These are phyloP conservation scores for Salvia splendens DNA, from an alignment of 257 asterid species.

Conservation along the genomic window DNA sequence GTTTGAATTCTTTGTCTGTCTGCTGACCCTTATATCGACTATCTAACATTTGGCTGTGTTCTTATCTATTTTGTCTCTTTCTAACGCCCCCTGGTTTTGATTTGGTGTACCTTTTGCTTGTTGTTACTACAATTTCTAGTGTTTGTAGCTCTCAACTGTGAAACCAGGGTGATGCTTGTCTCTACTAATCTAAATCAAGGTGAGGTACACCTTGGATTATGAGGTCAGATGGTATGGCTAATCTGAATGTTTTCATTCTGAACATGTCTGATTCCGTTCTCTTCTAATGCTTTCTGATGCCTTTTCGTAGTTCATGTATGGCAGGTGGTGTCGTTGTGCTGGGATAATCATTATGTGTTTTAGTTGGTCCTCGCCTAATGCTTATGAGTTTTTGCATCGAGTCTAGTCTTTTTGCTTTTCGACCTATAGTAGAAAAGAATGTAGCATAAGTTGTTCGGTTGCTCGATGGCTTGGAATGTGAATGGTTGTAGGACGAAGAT, in stretches of 20 bases:
- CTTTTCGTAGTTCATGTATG: slow-evolving; percentile 56
- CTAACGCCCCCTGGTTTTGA: slow-evolving; percentile 35
- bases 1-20: slow-evolving; percentile 37
- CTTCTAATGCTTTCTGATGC: slow-evolving; percentile 47
- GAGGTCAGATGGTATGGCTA: slow-evolving; percentile 57
- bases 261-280: slow-evolving; percentile 28
- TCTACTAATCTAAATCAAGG: slow-evolving; percentile 45
- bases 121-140: slow-evolving; percentile 32
- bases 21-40: slow-evolving; percentile 49
- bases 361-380: slow-evolving; percentile 33
- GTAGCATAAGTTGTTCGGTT: slow-evolving; percentile 25
- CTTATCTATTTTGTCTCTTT: slow-evolving; percentile 27
- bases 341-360: slow-evolving; percentile 37
- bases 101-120: slow-evolving; percentile 21
- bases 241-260: slow-evolving; percentile 20
- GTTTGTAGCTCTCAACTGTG: slow-evolving; percentile 42
- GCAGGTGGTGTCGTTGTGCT: slow-evolving; percentile 56
- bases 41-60: slow-evolving; percentile 34
- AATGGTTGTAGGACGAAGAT: slow-evolving; percentile 36
- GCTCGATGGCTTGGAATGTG: slow-evolving; percentile 30
- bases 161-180: slow-evolving; percentile 50
- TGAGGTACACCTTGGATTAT: slow-evolving; percentile 42
- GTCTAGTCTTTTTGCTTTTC: background rate
- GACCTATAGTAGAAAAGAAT: background rate
- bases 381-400: slow-evolving; percentile 12